Conservation (phyloP, 2,329 filamentous ascomycete genomes). For the Ophiostoma ulmi region DNA sequence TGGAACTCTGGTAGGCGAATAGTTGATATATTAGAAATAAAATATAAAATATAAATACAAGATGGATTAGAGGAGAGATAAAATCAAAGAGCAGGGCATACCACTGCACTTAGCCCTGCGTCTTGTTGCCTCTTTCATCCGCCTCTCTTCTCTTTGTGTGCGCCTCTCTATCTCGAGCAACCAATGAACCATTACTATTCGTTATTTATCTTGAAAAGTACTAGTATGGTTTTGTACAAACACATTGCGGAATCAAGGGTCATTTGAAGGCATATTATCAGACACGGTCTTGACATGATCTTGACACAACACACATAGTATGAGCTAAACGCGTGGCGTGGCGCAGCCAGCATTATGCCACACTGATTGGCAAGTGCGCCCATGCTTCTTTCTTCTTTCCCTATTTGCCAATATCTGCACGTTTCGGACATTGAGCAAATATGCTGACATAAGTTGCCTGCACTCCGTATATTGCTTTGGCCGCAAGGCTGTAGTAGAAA, state of each 20-base stretch:
- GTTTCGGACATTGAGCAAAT: background rate
- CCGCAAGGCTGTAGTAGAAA: background rate
- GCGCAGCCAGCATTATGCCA: background rate
- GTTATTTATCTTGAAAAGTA: no score
- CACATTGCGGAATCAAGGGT: background rate
- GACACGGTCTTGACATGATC: background rate
- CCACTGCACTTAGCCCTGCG: no score
- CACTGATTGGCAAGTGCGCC: background rate
- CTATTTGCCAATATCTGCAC: background rate
- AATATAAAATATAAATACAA: background rate
- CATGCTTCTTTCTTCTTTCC: background rate
- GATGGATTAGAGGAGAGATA: background rate
- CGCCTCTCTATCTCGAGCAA: no score
- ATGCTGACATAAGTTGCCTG: background rate
- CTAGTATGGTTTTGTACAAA: no score
- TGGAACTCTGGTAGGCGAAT: background rate
- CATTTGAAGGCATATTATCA: background rate
- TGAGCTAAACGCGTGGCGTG: background rate
- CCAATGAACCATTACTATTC: no score
- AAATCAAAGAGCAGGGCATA: background rate
- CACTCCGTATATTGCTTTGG: background rate
- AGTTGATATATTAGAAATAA: background rate
- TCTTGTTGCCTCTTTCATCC: no score
- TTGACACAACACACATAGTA: background rate
- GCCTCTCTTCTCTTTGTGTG: no score